Conservation (phyloP, 345 rosid species). For the Balakata baccata region DNA sequence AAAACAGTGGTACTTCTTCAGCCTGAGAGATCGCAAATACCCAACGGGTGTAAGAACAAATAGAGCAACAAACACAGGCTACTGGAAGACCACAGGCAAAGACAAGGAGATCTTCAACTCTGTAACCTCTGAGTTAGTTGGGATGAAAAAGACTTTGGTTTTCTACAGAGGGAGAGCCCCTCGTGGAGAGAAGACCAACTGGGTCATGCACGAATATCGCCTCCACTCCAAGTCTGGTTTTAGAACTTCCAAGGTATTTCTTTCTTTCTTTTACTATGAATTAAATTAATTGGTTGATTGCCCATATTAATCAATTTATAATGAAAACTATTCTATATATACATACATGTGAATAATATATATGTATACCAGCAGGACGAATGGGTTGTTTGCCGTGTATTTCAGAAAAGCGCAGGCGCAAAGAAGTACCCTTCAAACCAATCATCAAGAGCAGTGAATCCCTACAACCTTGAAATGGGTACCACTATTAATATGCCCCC, state of each 20-base stretch:
- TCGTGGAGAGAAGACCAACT: slow-evolving; percentile 85
- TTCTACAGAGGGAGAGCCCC: slow-evolving; percentile 98
- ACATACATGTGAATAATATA: not conserved
- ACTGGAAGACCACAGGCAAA: slow-evolving; percentile 98
- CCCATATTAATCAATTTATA: no score
- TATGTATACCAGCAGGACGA: slow-evolving; percentile 55
- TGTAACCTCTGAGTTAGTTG: slow-evolving; percentile 65
- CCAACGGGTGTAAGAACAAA: slow-evolving; percentile 98
- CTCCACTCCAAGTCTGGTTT: slow-evolving; percentile 75
- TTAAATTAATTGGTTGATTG: no score
- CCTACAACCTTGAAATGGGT: slow-evolving; percentile 46
- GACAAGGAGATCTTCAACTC: slow-evolving; percentile 93
- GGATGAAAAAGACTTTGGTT: slow-evolving; percentile 96
- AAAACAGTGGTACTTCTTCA: slow-evolving; percentile 96
- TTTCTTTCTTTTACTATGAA: no score
- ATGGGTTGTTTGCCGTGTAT: slow-evolving; percentile 96
- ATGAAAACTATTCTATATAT: no score
- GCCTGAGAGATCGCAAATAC: slow-evolving; percentile 87
- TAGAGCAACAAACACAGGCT: slow-evolving; percentile 90
- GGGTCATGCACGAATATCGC: slow-evolving; percentile 99
- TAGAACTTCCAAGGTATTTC: slow-evolving; percentile 67
- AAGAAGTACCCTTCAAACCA: slow-evolving; percentile 72
- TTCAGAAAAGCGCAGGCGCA: slow-evolving; percentile 74
- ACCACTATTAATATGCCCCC: slow-evolving; percentile 22
- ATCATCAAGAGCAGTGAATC: slow-evolving; percentile 38